Base-by-base conservation (phyloP, 345 rosid genomes). In the Acer saccharum region DNA sequence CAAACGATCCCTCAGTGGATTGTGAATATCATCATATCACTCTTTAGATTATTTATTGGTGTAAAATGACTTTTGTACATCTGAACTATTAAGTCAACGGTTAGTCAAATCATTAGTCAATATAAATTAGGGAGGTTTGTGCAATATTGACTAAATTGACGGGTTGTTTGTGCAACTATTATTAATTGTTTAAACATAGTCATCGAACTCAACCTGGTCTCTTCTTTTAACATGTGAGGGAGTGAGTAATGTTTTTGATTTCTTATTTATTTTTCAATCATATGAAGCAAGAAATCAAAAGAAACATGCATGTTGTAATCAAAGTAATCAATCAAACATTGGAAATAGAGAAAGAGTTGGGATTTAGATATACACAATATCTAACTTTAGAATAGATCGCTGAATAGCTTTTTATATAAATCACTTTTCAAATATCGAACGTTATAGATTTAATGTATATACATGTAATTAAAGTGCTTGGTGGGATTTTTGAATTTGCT, bases 261-360 rank as follows among this genome's bases (percentile, higher is more conserved):
- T 7, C 2, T 7, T 0, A 43, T 46, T 7, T 44, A n/a, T 44
- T 46, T 46, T 8, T 9, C 10, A 10, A 10, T 14, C 21, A 79
- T 77, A 72, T 74, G 81, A 76, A 76, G 69, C 78, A 78, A 71
- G 75, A 81, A 84, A 86, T 84, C 84, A 80, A 83, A 80, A 81
- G 82, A 60, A 25, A 35, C 61, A 60, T 16, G 64, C 11, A 60
- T 18, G 64, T n/a, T n/a, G 60, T 64, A 76, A 78, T 68, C 70
- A 77, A 84, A 76, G 83, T 54, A 83, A 80, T 75, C 79, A 77
- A 79, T 41, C 25, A 21, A 60, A 78, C 89, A 86, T 87, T 80
- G 91, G 91, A 83, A 89, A 84, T 60, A 73, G 89, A 77, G 86
- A 89, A 86, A 90, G 91, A 83, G 70, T 79, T 78, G 80, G 79